Evolutionary conservation across 1,139 yeast species (phyloP), one percentile per base, ranked within the genome.

Genomic region (Pichia sp.): DNA sequence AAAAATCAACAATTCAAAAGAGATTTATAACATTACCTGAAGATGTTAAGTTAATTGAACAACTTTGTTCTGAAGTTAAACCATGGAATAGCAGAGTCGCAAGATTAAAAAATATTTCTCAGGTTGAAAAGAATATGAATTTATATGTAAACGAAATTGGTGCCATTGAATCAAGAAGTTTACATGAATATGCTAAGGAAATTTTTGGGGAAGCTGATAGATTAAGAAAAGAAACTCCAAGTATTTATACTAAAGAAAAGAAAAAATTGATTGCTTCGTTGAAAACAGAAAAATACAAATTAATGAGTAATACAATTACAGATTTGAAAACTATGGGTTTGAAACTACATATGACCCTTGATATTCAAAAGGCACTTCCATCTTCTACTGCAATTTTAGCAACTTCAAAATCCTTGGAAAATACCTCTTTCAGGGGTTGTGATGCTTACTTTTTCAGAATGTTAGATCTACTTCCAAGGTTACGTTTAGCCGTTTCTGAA

Each of bases 261-360:
- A 89, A 90, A 66, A 85, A 84, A 59, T 50, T 68, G 1, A 70
- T 89, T 31, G 82, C 92, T 2, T 74, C 89, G 4, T 69, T 94
- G 61, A 86, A 83, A 57, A 74, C 82, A 35, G 94, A 87, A 57
- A 94, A 92, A 66, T 72, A 82, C 51, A 85, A 83, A 54, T 65
- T 87, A 11, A 67, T 92, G 48, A 84, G 94, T 64, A 87, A 83
- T 49, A 76, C 90, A 0, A 64, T 92, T 50, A 78, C 80, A 51
- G 94, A 86, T 53, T 66, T 90, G 44, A 77, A 80, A 59, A 68
- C 80, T 50, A 76, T 86, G 58, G 98, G 98, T 1, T 64, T 92
- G 54, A 84, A 78, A 55, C 69, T 82, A 4, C 76, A 76, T 35
- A 72, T 81, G 36, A 78, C 82, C 48, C 72, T 82, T 6, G 90